Evolutionary conservation across 257 asterid genomes (phyloP).

Genomic region (Penstemon eatonii): DNA sequence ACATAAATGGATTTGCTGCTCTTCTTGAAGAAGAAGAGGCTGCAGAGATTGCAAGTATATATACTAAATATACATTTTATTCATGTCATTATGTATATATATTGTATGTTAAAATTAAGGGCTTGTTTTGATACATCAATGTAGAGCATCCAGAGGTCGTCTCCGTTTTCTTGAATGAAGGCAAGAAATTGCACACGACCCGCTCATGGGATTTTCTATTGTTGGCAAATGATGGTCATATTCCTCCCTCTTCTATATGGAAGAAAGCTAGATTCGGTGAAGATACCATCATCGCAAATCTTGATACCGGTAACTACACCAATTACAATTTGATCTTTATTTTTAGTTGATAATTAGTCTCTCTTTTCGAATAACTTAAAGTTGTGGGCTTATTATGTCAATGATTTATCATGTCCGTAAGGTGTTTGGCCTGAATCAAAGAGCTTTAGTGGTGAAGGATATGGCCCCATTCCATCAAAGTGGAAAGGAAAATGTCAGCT

Average conservation of each 20-base stretch:
- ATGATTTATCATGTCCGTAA: constrained; percentile 19
- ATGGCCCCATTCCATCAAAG: constrained; percentile 69
- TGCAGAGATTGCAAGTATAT: constrained; percentile 48
- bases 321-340: too few species aligned
- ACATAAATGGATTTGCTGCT: constrained; percentile 82
- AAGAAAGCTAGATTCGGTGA: constrained; percentile 55
- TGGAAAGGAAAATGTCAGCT: constrained; percentile 76
- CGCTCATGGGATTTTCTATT: constrained; percentile 73
- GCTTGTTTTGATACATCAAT: background rate
- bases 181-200: constrained; percentile 62
- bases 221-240: constrained; percentile 44
- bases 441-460: constrained; percentile 67
- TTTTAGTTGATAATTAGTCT: background rate
- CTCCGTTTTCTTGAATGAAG: constrained; percentile 53
- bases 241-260: constrained; percentile 53
- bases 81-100: background rate
- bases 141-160: constrained; percentile 65
- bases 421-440: constrained; percentile 87
- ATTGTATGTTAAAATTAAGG: background rate
- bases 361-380: background rate
- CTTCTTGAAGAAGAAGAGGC: constrained; percentile 71
- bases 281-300: constrained; percentile 61
- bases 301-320: constrained; percentile 54
- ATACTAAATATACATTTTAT: background rate
- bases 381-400: background rate